phyloP scores from a whole-genome alignment of 2,329 filamentous ascomycete genomes.

The Taxawa tesnikishii region DNA sequence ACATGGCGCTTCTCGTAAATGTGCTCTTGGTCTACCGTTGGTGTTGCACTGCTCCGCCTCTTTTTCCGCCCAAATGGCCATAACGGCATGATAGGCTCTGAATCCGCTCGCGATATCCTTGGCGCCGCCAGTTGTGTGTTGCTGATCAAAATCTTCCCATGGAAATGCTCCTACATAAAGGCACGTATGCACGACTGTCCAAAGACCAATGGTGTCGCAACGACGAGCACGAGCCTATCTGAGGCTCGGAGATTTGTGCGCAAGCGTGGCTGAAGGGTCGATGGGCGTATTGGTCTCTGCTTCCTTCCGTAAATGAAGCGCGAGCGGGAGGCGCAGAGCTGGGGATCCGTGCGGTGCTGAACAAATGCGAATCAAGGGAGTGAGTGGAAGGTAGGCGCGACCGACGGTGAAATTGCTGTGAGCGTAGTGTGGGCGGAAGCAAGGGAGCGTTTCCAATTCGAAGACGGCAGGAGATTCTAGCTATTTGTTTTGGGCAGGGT shows the following conservation, averaged over 20 bases:
- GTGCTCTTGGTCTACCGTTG: background rate
- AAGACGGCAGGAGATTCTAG: too few relatives aligned
- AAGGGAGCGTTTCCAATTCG: too few relatives aligned
- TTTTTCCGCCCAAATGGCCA: slow-evolving; percentile 73
- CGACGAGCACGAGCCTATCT: too few relatives aligned
- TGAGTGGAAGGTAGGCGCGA: background rate
- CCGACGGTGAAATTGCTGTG: too few relatives aligned
- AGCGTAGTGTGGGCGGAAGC: background rate
- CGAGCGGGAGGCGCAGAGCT: background rate
- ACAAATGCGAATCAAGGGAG: background rate
- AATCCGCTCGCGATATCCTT: background rate
- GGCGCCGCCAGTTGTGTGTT: too few relatives aligned
- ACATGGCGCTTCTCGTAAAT: background rate
- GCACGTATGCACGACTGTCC: too few relatives aligned
- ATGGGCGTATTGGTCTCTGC: background rate
- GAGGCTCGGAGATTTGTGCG: too few relatives aligned
- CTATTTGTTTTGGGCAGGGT: too few relatives aligned
- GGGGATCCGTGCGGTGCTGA: background rate
- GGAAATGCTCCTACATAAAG: too few relatives aligned
- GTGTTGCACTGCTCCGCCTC: slow-evolving; percentile 36
- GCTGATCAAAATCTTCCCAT: too few relatives aligned
- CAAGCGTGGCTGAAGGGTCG: too few relatives aligned
- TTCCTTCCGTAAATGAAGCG: background rate
- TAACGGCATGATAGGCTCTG: slow-evolving; percentile 51
- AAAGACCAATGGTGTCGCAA: too few relatives aligned